phyloP scores from a whole-genome alignment of 768 basidiomycete genomes.

The Sistotremastrum suecicum region DNA sequence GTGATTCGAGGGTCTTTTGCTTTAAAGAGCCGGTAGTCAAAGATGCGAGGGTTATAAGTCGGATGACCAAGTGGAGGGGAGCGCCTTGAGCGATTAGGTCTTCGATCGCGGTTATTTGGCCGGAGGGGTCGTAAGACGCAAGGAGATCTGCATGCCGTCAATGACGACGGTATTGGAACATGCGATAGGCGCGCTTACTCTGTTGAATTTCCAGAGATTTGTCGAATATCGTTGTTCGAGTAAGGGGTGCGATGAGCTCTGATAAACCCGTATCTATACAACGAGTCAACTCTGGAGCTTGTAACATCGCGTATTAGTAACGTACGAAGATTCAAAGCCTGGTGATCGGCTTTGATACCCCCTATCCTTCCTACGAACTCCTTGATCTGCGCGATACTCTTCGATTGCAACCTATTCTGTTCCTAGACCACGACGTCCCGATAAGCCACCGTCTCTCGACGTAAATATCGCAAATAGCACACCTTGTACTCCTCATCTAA shows the following conservation, averaged over 20 bases:
- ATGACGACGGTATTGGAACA: not conserved
- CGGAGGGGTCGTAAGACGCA: slow-evolving; percentile 73
- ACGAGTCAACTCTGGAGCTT: slow-evolving; percentile 1
- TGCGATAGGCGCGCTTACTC: slow-evolving; percentile 34
- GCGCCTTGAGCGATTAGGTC: slow-evolving; percentile 81
- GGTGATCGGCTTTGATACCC: slow-evolving; percentile 84
- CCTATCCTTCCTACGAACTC: slow-evolving; percentile 95
- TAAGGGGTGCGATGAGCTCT: slow-evolving; percentile 79
- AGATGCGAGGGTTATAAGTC: slow-evolving; percentile 77
- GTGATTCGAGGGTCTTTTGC: slow-evolving; percentile 66
- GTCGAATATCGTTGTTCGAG: slow-evolving; percentile 79
- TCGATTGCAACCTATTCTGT: slow-evolving; percentile 72
- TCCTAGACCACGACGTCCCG: not conserved
- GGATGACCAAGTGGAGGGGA: slow-evolving; percentile 62
- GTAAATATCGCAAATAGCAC: slow-evolving; percentile 3
- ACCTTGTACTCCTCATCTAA: slow-evolving; percentile 92
- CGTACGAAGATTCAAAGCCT: slow-evolving; percentile 79
- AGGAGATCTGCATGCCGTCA: slow-evolving; percentile 54
- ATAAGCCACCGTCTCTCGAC: not conserved
- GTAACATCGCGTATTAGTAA: slow-evolving; percentile 6
- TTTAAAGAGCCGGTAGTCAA: slow-evolving; percentile 81
- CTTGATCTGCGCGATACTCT: slow-evolving; percentile 80
- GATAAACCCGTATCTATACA: slow-evolving; percentile 78
- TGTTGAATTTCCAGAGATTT: slow-evolving; percentile 91
- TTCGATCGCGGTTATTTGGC: slow-evolving; percentile 78